Conservation (phyloP, 108 stramenopile genomes). For the Cyclostephanos tholiformis region DNA sequence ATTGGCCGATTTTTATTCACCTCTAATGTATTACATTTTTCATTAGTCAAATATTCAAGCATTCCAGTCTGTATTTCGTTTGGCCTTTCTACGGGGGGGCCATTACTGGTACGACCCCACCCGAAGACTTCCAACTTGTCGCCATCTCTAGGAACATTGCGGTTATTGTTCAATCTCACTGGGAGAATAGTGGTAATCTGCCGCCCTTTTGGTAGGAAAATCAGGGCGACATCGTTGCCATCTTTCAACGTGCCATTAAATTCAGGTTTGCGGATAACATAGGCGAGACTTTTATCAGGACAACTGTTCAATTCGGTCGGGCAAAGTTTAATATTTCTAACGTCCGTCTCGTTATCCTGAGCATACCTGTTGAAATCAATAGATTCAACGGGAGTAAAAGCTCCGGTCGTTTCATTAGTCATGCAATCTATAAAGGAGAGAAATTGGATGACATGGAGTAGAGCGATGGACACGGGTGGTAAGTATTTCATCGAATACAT, state of each 20-base stretch:
- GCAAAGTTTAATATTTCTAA: not conserved
- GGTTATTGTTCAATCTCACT: not conserved
- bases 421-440: too few relatives aligned
- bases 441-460: too few relatives aligned
- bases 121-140: slow-evolving; percentile 1
- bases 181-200: not conserved
- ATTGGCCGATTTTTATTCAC: too few relatives aligned
- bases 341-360: too few relatives aligned
- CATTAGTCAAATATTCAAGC: not conserved
- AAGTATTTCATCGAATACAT: not conserved
- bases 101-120: not conserved
- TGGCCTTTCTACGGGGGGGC: not conserved
- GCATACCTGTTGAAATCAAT: too few relatives aligned
- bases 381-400: too few relatives aligned
- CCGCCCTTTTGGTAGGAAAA: not conserved
- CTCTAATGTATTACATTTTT: not conserved
- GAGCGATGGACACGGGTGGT: not conserved
- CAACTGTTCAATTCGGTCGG: not conserved
- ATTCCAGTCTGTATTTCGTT: not conserved
- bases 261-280: not conserved
- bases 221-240: not conserved
- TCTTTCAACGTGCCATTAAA: not conserved
- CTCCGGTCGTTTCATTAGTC: too few relatives aligned
- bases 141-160: not conserved
- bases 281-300: not conserved